Percentiles rank a stretch among this genome's conserved stretches.
These are phyloP conservation scores for Gnaphalium uliginosum DNA, from an alignment of 129 eudicot genomes.

Conservation along the genomic window DNA sequence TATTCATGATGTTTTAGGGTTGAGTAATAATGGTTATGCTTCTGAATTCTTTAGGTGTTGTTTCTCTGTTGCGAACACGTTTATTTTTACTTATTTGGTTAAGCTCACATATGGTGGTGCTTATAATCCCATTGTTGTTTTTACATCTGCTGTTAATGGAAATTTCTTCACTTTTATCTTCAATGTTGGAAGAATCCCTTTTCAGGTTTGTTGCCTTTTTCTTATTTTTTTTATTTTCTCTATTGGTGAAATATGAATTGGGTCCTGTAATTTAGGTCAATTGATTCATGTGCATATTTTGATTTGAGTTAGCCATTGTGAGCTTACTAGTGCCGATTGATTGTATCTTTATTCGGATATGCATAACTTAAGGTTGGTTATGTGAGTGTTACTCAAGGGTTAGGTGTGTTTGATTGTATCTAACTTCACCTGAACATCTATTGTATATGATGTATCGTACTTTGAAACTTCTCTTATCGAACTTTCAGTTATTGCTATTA, in stretches of 20 bases:
- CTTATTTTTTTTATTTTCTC: background rate
- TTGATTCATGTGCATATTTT: background rate
- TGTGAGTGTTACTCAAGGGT: background rate
- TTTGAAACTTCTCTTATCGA: no score
- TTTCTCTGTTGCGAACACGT: constrained; percentile 53
- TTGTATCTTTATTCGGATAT: background rate
- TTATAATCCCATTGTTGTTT: constrained; percentile 64
- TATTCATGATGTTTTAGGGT: constrained; percentile 40
- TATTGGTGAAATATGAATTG: background rate
- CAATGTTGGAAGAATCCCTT: constrained; percentile 81
- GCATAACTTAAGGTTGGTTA: constrained; percentile 3
- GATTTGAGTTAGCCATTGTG: background rate
- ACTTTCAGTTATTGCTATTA: no score
- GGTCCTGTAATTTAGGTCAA: background rate
- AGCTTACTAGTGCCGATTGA: background rate
- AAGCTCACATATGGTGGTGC: constrained; percentile 67
- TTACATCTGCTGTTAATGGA: constrained; percentile 60
- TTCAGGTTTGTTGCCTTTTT: constrained; percentile 58
- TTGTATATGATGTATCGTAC: no score
- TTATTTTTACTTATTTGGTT: constrained; percentile 56
- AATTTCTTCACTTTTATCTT: constrained; percentile 48
- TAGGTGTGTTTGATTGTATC: no score
- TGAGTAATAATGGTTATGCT: constrained; percentile 28
- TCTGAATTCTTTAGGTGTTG: constrained; percentile 47
- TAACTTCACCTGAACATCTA: no score